These are phyloP conservation scores for Pseudocercospora fuligena DNA, from an alignment of 2,329 filamentous ascomycete genomes.

Conservation along the genomic window DNA sequence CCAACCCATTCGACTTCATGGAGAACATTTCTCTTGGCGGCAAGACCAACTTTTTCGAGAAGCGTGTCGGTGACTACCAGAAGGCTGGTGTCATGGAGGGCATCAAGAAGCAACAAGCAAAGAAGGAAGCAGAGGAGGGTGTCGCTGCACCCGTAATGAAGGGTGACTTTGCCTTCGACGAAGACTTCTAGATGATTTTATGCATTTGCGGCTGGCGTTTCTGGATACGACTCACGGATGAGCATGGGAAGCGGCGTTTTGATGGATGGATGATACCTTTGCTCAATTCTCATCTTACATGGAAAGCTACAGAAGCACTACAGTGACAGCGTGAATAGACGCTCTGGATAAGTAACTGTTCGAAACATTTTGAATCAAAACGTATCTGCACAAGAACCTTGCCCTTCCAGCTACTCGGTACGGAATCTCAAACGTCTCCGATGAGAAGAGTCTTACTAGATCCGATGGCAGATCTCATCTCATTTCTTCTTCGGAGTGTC, in stretches of 20 bases:
- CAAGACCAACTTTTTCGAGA: slow-evolving; percentile 99
- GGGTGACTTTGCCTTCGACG: slow-evolving; percentile 90
- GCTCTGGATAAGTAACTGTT: slow-evolving; percentile 13
- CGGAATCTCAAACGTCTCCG: slow-evolving; percentile 5
- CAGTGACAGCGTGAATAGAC: slow-evolving; percentile 19
- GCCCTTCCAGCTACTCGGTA: slow-evolving; percentile 1
- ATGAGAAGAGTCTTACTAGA: background rate
- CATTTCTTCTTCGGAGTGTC: background rate
- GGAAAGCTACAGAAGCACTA: slow-evolving; percentile 12
- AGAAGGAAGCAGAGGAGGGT: slow-evolving; percentile 38
- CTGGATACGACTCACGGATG: slow-evolving; percentile 17
- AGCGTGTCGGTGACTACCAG: slow-evolving; percentile 99
- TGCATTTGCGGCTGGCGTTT: slow-evolving; percentile 15
- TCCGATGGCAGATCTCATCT: slow-evolving; percentile 1
- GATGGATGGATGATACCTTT: slow-evolving; percentile 24
- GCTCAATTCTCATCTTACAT: slow-evolving; percentile 20
- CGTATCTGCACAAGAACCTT: background rate
- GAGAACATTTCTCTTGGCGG: slow-evolving; percentile 98
- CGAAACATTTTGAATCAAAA: slow-evolving; percentile 5
- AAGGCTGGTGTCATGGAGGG: slow-evolving; percentile 98
- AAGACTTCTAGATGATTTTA: slow-evolving; percentile 78
- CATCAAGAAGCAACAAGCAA: slow-evolving; percentile 60
- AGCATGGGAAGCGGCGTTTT: slow-evolving; percentile 25
- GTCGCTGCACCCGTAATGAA: slow-evolving; percentile 55
- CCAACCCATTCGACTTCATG: slow-evolving; percentile 99